Base-by-base conservation (phyloP, 179 eudicot species). In the Sideroxylon spinosum region DNA sequence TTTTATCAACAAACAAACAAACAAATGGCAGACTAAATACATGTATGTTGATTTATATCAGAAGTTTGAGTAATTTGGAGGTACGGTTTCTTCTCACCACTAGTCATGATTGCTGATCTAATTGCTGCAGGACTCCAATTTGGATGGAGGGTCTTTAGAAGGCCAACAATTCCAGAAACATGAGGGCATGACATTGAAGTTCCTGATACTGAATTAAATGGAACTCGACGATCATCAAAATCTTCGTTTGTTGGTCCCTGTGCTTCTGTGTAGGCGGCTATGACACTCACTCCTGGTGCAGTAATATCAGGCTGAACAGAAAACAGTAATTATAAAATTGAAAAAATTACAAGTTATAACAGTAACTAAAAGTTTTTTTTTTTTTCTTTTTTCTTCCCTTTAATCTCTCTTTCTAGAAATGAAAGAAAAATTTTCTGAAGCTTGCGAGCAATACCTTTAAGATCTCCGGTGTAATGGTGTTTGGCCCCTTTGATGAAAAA, bases 401-500 rank as follows among this genome's bases (percentile, higher is more conserved):
- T n/a, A n/a, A n/a, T 37, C 44, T 37, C 44, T 37, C 44, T 37
- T 23, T 8, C 2, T 14, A n/a, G 50, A 55, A 26, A 73, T 73
- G 23, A 10, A 7, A 56, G 11, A 37, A 29, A 19, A 25, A 37
- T 7, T 22, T 29, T 16, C 61, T 57, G 52, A 32, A 56, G 32
- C 52, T 9, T 59, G 48, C 11, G 52, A n/a, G 66, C 19, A 74
- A 13, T 65, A 92, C 98, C 96, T 94, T 94, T 59, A 94, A 90
- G 80, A 94, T 87, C 78, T 93, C 97, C 4, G 97, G 97, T 44
- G 86, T 84, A 48, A 93, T 48, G 23, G 82, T 78, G 69, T 85
- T 94, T 1, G 98, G 98, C 48, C 98, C 98, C 77, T 71, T 76
- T 0, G 98, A 94, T 32, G 98, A 94, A 72, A 94, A 94, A 60